These are phyloP conservation scores for Geotrichum phurueaensis DNA, from an alignment of 1,139 yeast species.

Conservation along the genomic window DNA sequence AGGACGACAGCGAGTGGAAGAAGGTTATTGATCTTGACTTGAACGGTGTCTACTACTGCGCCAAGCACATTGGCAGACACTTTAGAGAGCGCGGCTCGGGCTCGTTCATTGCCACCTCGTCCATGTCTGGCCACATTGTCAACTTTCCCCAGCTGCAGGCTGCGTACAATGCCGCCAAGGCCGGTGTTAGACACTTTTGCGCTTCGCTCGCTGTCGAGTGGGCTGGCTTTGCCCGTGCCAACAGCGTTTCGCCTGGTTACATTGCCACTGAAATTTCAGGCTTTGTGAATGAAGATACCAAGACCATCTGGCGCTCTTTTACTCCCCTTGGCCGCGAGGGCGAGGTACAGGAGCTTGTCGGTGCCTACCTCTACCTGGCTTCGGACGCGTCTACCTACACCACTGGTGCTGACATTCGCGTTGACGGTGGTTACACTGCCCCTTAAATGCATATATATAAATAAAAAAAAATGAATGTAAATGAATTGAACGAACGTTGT, in stretches of 20 bases:
- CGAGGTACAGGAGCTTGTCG: constrained; percentile 70
- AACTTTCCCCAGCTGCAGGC: constrained; percentile 86
- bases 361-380: constrained; percentile 81
- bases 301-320: constrained; percentile 59
- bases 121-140: constrained; percentile 86
- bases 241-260: constrained; percentile 83
- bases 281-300: constrained; percentile 49
- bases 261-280: constrained; percentile 66
- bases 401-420: constrained; percentile 74
- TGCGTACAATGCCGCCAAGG: constrained; percentile 88
- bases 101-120: constrained; percentile 75
- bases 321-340: constrained; percentile 85
- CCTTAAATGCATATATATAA: constrained; percentile 21
- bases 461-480: background rate
- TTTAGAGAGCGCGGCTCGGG: constrained; percentile 69
- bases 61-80: constrained; percentile 62
- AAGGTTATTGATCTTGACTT: constrained; percentile 65
- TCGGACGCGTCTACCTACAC: constrained; percentile 82
- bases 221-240: constrained; percentile 84
- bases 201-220: constrained; percentile 84
- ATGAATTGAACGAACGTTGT: background rate
- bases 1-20: constrained; percentile 56
- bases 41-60: constrained; percentile 71
- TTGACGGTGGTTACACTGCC: constrained; percentile 74
- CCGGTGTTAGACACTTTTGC: constrained; percentile 73